A percentile compares a stretch with the other conserved stretches of the same genome.
Conservation (phyloP, 305 asterid species). For the Euphrasia arctica region DNA sequence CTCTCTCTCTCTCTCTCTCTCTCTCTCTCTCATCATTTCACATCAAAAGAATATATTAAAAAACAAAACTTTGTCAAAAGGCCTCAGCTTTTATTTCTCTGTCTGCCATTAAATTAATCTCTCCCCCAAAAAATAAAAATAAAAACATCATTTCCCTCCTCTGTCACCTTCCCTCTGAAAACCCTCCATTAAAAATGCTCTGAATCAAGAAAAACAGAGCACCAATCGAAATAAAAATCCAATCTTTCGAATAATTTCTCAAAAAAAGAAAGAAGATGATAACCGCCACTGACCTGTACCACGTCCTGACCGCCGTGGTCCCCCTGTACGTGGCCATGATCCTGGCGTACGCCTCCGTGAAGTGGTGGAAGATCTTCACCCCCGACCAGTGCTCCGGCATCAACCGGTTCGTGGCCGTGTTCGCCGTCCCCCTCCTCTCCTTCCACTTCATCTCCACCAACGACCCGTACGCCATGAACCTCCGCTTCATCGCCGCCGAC, state of each 20-base stretch:
- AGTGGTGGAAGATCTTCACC: constrained; percentile 64
- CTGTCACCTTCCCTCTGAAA: constrained; percentile 27
- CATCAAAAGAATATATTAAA: constrained; percentile 47
- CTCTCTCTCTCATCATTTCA: constrained; percentile 41
- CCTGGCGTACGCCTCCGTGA: constrained; percentile 59
- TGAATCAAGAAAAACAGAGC: background rate
- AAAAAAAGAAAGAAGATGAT: constrained; percentile 40
- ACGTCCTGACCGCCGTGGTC: constrained; percentile 63
- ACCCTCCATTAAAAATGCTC: background rate
- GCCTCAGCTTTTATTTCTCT: constrained; percentile 61
- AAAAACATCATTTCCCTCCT: constrained; percentile 19
- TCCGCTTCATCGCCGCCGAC: constrained; percentile 66
- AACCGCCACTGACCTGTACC: constrained; percentile 48
- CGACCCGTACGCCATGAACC: constrained; percentile 74
- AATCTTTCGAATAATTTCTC: no score
- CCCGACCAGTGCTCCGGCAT: constrained; percentile 73
- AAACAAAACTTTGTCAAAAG: constrained; percentile 38
- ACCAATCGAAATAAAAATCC: background rate
- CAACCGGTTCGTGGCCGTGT: constrained; percentile 62
- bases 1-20: no score
- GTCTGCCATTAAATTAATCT: constrained; percentile 60
- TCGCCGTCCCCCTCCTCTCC: constrained; percentile 63
- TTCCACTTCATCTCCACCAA: constrained; percentile 71
- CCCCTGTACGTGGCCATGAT: constrained; percentile 77
- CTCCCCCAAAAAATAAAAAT: constrained; percentile 9